Evolutionary conservation across 2,329 filamentous ascomycete genomes (phyloP), one percentile per base, ranked within the genome.

Genomic region (Cladophialophora exuberans): DNA sequence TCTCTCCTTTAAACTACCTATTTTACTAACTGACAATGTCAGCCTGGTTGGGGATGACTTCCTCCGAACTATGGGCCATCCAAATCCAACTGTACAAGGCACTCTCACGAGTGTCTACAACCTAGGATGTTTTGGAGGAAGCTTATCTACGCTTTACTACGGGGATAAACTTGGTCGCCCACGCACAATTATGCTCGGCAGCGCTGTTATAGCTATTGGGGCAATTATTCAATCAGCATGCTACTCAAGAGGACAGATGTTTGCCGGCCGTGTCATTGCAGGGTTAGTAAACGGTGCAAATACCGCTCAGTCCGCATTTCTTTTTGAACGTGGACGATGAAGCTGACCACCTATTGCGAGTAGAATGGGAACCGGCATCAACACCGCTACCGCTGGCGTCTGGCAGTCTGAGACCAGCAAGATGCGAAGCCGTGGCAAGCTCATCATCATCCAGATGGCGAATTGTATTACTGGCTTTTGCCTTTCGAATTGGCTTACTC

Each of bases 371-470:
- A 31, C 6, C 28, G 59, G 59, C 7, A 50, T 72, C 61, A 69
- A 74, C 56, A 72, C 70, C 1, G 69, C 71, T 2, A 74, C 70
- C 4, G 72, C 73, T 17, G 72, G 71, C 2, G 67, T 70, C n/a
- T 75, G 68, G 65, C 72, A 74, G 57, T 69, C 71, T 0, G 72
- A 75, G 64, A 80, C 76, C 45, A 78, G 76, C 42, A 78, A 79
- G 61, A 73, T 76, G 11, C 76, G 79, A 57, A 72, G 72, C 39
- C 73, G 79, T 54, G 78, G 78, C 5, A 75, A 78, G 59, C 66
- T 80, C 59, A 77, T 81, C 62, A 80, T 80, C 76, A 72, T 80
- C 11, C 67, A 71, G 78, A 81, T 66, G 77, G 79, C 31, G 70
- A 76, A 30, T 67, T 81, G 59, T 51, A 80, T 79, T 52, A 78